A percentile compares a stretch with the other conserved stretches of the same genome.
Evolutionary conservation across 2,329 filamentous ascomycete genomes (phyloP).

Genomic region (Botryosphaeria dothidea): DNA sequence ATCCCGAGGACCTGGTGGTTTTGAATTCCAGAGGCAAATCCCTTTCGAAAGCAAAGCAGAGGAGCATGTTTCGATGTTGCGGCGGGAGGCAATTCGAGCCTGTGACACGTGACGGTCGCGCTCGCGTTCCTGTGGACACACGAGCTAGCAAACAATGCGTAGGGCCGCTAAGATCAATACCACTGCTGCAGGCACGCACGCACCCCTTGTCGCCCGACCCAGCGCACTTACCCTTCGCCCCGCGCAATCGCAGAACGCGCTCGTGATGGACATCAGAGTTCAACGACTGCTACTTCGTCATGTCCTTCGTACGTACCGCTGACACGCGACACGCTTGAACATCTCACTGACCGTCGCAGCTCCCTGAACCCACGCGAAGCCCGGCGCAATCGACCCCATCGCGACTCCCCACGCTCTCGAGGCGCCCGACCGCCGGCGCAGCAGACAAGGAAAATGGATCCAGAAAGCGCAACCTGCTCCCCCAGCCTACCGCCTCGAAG

Average conservation of each 20-base stretch:
- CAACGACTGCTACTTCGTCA: constrained; percentile 1
- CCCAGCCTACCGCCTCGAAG: not conserved
- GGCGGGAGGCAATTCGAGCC: not conserved
- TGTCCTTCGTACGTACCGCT: constrained; percentile 15
- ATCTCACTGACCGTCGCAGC: constrained; percentile 5
- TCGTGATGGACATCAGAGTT: not conserved
- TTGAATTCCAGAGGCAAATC: not conserved
- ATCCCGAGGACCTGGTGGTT: not conserved
- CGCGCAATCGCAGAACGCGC: constrained; percentile 5
- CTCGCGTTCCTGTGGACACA: constrained; percentile 3
- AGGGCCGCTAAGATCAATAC: constrained; percentile 14
- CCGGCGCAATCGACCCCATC: constrained; percentile 14
- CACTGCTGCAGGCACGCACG: constrained; percentile 11
- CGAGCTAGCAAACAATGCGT: constrained; percentile 4
- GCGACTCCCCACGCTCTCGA: constrained; percentile 15
- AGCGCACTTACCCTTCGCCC: constrained; percentile 6
- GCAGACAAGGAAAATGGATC: constrained; percentile 8
- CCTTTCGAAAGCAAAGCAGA: not conserved
- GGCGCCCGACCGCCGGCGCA: not conserved
- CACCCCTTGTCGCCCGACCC: constrained; percentile 5
- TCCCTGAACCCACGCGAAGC: constrained; percentile 14
- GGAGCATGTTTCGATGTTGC: not conserved
- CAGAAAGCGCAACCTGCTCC: not conserved
- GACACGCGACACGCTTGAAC: not conserved
- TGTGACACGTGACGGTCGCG: not conserved